Percentiles rank a stretch among this genome's conserved stretches.
These are phyloP conservation scores for Ajuga chamaepitys DNA, from an alignment of 257 asterid species.

Conservation along the genomic window DNA sequence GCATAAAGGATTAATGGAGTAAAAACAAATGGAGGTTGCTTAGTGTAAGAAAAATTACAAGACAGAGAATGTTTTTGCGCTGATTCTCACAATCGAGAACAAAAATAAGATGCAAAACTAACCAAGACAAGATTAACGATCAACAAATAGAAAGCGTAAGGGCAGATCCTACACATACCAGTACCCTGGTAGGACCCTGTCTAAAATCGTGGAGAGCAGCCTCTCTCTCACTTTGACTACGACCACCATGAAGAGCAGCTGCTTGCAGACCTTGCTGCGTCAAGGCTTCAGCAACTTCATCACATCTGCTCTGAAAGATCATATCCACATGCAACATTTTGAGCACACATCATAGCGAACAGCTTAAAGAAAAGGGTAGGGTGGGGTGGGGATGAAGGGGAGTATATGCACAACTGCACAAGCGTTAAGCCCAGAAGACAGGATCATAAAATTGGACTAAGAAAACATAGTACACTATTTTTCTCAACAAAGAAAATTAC, in stretches of 20 bases:
- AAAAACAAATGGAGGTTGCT: background rate
- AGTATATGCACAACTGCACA: constrained; percentile 5
- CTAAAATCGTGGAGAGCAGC: constrained; percentile 75
- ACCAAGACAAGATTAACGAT: background rate
- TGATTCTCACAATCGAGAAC: constrained; percentile 1
- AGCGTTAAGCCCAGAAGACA: background rate
- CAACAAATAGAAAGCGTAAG: background rate
- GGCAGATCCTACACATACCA: constrained; percentile 37
- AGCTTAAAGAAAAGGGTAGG: background rate
- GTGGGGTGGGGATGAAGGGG: background rate
- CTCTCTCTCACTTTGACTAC: constrained; percentile 87
- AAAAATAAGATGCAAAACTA: constrained; percentile 13
- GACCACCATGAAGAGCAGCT: constrained; percentile 88
- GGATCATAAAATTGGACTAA: background rate
- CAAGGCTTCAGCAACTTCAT: constrained; percentile 90
- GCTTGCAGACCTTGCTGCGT: constrained; percentile 69
- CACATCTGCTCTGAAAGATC: constrained; percentile 70
- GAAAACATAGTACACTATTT: background rate
- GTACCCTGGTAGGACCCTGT: constrained; percentile 62
- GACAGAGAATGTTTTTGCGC: background rate
- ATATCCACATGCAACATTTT: constrained; percentile 21
- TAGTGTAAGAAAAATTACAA: background rate
- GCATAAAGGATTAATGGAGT: background rate
- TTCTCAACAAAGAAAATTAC: background rate
- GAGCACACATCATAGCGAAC: constrained; percentile 4